These are phyloP conservation scores for Podila epigama DNA, from an alignment of 192 early-diverging fungal species.

Conservation along the genomic window DNA sequence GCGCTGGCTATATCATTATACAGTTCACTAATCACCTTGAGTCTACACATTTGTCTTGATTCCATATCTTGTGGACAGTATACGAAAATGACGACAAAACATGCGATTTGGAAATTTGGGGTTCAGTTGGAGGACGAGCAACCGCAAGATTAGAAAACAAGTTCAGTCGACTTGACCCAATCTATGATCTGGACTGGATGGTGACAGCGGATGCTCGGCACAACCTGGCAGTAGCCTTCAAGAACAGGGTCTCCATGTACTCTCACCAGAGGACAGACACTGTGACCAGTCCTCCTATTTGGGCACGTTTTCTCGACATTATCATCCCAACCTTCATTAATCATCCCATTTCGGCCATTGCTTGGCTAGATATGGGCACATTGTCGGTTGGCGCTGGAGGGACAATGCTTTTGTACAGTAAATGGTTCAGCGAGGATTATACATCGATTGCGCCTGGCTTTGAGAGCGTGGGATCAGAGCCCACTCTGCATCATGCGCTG, in stretches of 20 bases:
- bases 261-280: constrained; percentile 59
- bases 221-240: constrained; percentile 70
- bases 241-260: constrained; percentile 64
- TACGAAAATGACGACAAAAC: constrained; percentile 22
- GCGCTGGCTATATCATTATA: too few species aligned
- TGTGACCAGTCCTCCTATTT: constrained; percentile 46
- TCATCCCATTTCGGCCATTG: constrained; percentile 53
- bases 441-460: constrained; percentile 21
- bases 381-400: constrained; percentile 64
- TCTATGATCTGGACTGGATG: constrained; percentile 75
- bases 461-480: constrained; percentile 21
- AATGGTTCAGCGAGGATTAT: constrained; percentile 67
- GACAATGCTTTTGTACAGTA: constrained; percentile 64
- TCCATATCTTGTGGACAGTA: background rate
- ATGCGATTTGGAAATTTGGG: constrained; percentile 38
- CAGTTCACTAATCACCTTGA: background rate
- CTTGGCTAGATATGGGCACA: constrained; percentile 65
- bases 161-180: constrained; percentile 27
- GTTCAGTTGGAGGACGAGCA: constrained; percentile 40
- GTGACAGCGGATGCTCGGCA: constrained; percentile 78
- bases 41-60: background rate
- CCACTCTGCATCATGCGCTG: constrained; percentile 61
- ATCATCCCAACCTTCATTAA: constrained; percentile 57
- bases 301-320: constrained; percentile 66
- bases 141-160: constrained; percentile 21